A percentile compares a stretch with the other conserved stretches of the same genome.
phyloP scores from a whole-genome alignment of 805 yeast species.

The Candida oleophila region DNA sequence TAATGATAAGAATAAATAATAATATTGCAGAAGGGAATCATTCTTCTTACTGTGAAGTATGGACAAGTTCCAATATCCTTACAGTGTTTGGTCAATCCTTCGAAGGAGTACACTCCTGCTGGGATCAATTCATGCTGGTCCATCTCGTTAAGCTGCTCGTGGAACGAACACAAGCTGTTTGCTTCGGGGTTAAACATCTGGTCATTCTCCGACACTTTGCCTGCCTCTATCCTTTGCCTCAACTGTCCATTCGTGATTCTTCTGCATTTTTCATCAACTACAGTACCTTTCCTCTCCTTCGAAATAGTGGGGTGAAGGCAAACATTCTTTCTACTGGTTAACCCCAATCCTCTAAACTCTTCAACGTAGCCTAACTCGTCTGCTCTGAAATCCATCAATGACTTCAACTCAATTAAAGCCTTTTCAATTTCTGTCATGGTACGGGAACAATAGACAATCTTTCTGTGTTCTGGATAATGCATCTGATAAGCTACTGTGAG shows the following conservation, averaged over 20 bases:
- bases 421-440: constrained; percentile 99
- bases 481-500: constrained; percentile 93
- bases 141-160: constrained; percentile 81
- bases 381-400: constrained; percentile 82
- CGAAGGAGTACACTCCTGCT: constrained; percentile 93
- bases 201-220: constrained; percentile 50
- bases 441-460: constrained; percentile 96
- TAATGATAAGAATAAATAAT: constrained; percentile 96
- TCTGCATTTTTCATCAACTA: constrained; percentile 96
- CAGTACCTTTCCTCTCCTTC: constrained; percentile 83
- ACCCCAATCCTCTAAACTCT: constrained; percentile 90
- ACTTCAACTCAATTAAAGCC: constrained; percentile 87
- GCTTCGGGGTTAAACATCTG: constrained; percentile 42
- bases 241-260: constrained; percentile 90
- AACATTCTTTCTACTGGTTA: constrained; percentile 90
- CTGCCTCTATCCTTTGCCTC: constrained; percentile 57
- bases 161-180: constrained; percentile 69
- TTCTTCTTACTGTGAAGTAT: constrained; percentile 94
- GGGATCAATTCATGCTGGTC: constrained; percentile 92
- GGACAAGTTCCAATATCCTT: constrained; percentile 85
- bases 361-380: constrained; percentile 82
- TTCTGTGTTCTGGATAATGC: constrained; percentile 91
- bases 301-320: constrained; percentile 88
- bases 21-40: constrained; percentile 92
- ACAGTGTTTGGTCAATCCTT: constrained; percentile 74